Evolutionary conservation across 1,139 yeast genomes (phyloP), one percentile per base, ranked within the genome.

Genomic region (Torulaspora pretoriensis): DNA sequence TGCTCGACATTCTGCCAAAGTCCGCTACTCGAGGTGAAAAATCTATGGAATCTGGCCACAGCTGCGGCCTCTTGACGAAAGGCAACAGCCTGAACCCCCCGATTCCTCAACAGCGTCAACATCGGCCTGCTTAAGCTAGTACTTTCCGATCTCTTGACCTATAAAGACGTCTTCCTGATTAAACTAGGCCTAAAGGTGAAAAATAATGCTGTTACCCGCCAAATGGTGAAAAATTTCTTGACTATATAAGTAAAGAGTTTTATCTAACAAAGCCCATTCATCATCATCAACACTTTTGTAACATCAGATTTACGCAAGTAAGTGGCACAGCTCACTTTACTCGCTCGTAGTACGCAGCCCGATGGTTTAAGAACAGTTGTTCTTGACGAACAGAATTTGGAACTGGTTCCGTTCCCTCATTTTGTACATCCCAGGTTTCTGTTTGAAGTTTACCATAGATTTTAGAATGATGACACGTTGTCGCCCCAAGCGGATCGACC

Each of bases 401-500:
- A 26, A 16, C 23, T 13, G 22, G 16, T 34, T 14, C n/a, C 35
- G 12, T 19, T 23, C 26, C 25, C 16, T 12, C 17, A 24, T 17
- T 26, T 35, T 35, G 23, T 25, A 19, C 28, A 14, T 26, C 34
- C 24, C 33, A 35, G 22, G 5, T 19, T 19, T 46, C n/a, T 12
- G 12, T 12, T 16, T 9, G 35, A 19, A 32, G 3, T 29, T 29
- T 14, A 19, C 22, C 32, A 34, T 19, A 23, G 29, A 30, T 30
- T 38, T 38, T 43, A 43, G 46, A 43, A 54, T 61, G 65, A 61
- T 61, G 65, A 61, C 62, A 47, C 52, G 65, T 58, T 63, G 66
- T 63, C 66, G 67, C 67, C 66, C 66, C 66, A 63, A 54, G 60
- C 66, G 66, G 66, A 59, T 57, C 53, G 39, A 47, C 43, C 42